phyloP scores from a whole-genome alignment of 352 stramenopile genomes.

The Phytopythium boreale region DNA sequence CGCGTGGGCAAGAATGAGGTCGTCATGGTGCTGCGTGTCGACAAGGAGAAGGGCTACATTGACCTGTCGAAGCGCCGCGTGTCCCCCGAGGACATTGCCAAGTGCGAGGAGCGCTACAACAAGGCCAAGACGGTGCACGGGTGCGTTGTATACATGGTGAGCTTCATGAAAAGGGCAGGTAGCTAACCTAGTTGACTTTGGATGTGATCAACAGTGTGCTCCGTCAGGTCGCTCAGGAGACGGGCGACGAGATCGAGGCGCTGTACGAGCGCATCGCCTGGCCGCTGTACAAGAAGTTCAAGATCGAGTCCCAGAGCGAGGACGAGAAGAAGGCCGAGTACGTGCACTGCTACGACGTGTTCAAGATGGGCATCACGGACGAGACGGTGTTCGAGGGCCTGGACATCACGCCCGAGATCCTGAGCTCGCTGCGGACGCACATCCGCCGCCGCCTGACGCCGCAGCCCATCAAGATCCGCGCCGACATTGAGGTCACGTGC shows the following conservation, averaged over 20 bases:
- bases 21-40: conserved; percentile 99
- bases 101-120: conserved; percentile 99
- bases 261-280: conserved; percentile 93
- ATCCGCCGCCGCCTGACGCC: conserved; percentile 97
- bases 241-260: conserved; percentile 68
- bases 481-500: conserved; percentile 99
- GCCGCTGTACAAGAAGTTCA: conserved; percentile 98
- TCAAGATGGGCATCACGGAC: conserved; percentile 97
- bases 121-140: conserved; percentile 99
- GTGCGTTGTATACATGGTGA: conserved; percentile 62
- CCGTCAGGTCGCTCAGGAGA: conserved; percentile 84
- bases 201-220: conserved; percentile 90
- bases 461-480: conserved; percentile 99
- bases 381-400: conserved; percentile 86
- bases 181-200: too few relatives aligned
- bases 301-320: conserved; percentile 74
- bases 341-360: conserved; percentile 98
- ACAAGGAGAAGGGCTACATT: conserved; percentile 99
- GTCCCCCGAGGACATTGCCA: conserved; percentile 98
- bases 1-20: conserved; percentile 99
- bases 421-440: conserved; percentile 93
- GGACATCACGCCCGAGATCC: conserved; percentile 85
- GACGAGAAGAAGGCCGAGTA: conserved; percentile 91
- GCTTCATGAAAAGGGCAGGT: too few relatives aligned
- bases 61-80: conserved; percentile 99